These are phyloP conservation scores for Amylostereum areolatum DNA, from an alignment of 1,284 basidiomycete genomes.

Conservation along the genomic window DNA sequence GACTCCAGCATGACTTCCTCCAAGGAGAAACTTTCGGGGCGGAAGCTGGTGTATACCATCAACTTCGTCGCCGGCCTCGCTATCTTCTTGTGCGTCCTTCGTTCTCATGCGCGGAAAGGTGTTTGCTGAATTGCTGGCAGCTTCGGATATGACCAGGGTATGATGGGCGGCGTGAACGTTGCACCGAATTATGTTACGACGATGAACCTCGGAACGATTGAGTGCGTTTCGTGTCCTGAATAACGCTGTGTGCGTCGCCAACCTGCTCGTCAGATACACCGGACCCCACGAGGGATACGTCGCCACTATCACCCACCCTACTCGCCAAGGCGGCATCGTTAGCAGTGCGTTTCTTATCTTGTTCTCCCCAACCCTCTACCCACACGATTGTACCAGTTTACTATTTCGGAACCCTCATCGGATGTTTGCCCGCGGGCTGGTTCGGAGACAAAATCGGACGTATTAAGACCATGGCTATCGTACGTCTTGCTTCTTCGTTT, in stretches of 20 bases:
- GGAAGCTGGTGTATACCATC: slow-evolving; percentile 14
- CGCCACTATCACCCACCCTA: slow-evolving; percentile 42
- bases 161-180: slow-evolving; percentile 52
- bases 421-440: slow-evolving; percentile 42
- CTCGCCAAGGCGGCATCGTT: slow-evolving; percentile 47
- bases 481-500: slow-evolving; percentile 9
- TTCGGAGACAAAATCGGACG: slow-evolving; percentile 38
- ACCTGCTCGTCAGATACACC: no score
- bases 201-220: slow-evolving; percentile 35
- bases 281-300: slow-evolving; percentile 40
- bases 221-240: no score
- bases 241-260: no score
- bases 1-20: no score
- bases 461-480: slow-evolving; percentile 37
- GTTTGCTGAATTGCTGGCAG: slow-evolving; percentile 16
- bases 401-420: slow-evolving; percentile 43
- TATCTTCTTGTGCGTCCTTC: slow-evolving; percentile 38
- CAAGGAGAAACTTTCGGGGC: slow-evolving; percentile 1
- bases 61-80: slow-evolving; percentile 38
- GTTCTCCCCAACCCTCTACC: slow-evolving; percentile 5
- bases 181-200: slow-evolving; percentile 40
- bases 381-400: slow-evolving; percentile 25
- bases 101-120: neutral
- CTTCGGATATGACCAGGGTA: slow-evolving; percentile 52
- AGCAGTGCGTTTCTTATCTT: slow-evolving; percentile 27